Base-by-base conservation (phyloP, 306 rosid genomes). In the Argentina anserina region DNA sequence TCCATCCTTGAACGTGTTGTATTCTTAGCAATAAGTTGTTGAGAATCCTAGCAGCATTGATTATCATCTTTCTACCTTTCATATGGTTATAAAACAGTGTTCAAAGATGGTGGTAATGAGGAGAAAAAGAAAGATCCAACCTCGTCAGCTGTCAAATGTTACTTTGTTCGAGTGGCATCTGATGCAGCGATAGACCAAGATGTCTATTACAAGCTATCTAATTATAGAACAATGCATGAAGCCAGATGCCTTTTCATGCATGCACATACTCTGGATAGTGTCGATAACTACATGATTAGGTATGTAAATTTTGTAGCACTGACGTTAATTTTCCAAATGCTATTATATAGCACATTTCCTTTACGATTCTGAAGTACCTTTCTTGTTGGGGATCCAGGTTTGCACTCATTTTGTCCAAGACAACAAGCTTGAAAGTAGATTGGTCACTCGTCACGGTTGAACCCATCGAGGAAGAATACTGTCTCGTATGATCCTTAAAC, bases 271-370 rank as follows among this genome's bases (percentile, higher is more conserved):
- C 79, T 86, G 52, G 17, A 85, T 73, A 87, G 65, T 74, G 46
- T 90, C 65, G 66, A 82, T 67, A 84, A 76, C 67, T 93, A 84
- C 81, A 93, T 90, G 96, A 86, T 90, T 50, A 88, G 97, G 98
- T 89, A 83, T 71, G 84, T 34, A 18, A 23, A 2, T n/a, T 67
- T 46, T 60, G 18, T 55, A 12, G 26, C 42, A 45, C 15, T 29
- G 64, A 49, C 8, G 40, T 65, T 58, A 56, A 41, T 41, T 81
- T 33, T 43, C 45, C 10, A 65, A 23, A 31, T 43, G 70, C 31
- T 47, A 40, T 79, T 14, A 62, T 14, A 28, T 49, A 46, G 56
- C 14, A 9, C 5, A 37, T 33, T 33, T 33, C 2, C 4, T 33
- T 33, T 33, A 2, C 4, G 34, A 33, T 33, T 33, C 34, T 4